Conservation (phyloP, 202 grass and related monocot genomes). For the Elaeis oleifera region DNA sequence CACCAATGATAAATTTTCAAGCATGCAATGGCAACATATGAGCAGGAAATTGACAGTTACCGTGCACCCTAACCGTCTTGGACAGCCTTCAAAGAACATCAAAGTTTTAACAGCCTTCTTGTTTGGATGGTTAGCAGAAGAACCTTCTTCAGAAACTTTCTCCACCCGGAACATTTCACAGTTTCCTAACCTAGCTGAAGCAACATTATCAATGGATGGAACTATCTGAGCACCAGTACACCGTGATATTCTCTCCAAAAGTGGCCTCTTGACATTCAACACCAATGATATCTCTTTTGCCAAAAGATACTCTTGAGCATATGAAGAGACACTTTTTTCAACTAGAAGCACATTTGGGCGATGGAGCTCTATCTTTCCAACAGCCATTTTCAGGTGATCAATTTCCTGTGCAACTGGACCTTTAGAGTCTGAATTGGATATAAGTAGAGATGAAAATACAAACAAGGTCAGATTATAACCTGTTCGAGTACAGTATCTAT, state of each 20-base stretch:
- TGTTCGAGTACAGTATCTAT: constrained; percentile 70
- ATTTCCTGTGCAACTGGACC: constrained; percentile 47
- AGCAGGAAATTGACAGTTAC: constrained; percentile 41
- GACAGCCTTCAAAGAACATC: constrained; percentile 96
- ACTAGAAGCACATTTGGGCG: constrained; percentile 73
- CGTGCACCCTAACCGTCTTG: constrained; percentile 76
- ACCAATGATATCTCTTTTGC: constrained; percentile 81
- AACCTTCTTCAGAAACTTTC: constrained; percentile 47
- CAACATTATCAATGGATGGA: constrained; percentile 61
- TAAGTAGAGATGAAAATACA: background rate
- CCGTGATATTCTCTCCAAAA: constrained; percentile 75
- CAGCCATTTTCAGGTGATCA: constrained; percentile 46
- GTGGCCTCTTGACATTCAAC: constrained; percentile 74
- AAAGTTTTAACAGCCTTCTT: constrained; percentile 71
- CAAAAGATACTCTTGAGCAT: constrained; percentile 64
- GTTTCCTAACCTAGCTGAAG: constrained; percentile 44
- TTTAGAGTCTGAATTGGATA: constrained; percentile 20
- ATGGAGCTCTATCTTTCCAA: constrained; percentile 58
- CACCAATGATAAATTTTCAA: background rate
- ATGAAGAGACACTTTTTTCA: constrained; percentile 83
- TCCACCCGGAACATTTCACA: constrained; percentile 77
- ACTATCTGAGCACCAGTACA: constrained; percentile 84
- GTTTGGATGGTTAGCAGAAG: constrained; percentile 27
- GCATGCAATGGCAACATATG: constrained; percentile 7
- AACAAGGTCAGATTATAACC: constrained; percentile 22